Percentiles rank a stretch among this genome's conserved stretches.
phyloP scores from a whole-genome alignment of 257 asterid species.

The Prunella vulgaris region DNA sequence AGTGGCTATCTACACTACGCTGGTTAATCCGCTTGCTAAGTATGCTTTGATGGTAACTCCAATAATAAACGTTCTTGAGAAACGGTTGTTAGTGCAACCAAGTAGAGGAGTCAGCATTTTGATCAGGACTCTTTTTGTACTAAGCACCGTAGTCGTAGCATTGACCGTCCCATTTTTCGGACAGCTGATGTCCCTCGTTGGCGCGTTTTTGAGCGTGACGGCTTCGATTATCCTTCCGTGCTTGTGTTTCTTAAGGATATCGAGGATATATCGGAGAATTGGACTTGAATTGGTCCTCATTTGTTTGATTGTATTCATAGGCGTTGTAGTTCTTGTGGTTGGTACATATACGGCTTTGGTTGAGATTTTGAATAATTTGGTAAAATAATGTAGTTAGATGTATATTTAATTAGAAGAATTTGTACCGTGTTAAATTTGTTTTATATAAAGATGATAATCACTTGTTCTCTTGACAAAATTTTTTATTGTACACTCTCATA shows the following conservation, averaged over 20 bases:
- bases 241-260: conserved; percentile 71
- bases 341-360: conserved; percentile 53
- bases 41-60: conserved; percentile 82
- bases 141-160: conserved; percentile 65
- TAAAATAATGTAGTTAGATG: neutral
- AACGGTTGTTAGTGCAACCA: conserved; percentile 20
- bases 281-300: conserved; percentile 34
- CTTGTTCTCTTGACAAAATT: too few relatives aligned
- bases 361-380: conserved; percentile 40
- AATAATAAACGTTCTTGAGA: conserved; percentile 48
- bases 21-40: conserved; percentile 77
- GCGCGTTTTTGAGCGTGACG: conserved; percentile 58
- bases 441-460: neutral
- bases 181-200: conserved; percentile 62
- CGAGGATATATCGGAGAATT: conserved; percentile 36
- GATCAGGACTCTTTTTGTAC: conserved; percentile 45
- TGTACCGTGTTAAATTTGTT: neutral
- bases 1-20: conserved; percentile 74
- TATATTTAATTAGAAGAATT: neutral
- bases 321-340: conserved; percentile 39
- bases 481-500: too few relatives aligned
- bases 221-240: conserved; percentile 74
- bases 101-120: conserved; percentile 29
- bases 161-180: conserved; percentile 66
- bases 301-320: conserved; percentile 42